Base-by-base conservation (phyloP, 768 basidiomycete species). In the Daedaleopsis nitida region DNA sequence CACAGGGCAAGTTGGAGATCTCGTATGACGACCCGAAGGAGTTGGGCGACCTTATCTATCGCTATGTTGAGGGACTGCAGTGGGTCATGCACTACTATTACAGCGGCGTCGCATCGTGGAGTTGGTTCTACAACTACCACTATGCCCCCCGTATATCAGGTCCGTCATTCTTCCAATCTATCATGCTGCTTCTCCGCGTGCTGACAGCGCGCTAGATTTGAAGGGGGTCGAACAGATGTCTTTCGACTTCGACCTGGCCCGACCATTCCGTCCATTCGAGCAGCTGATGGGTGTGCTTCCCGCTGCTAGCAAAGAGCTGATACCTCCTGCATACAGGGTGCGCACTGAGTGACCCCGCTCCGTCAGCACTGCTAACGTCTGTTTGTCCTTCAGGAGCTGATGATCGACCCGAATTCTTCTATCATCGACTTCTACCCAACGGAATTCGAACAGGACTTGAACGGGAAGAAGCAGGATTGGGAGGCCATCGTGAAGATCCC, bases 1-100 rank as follows among this genome's bases (percentile, higher is more conserved):
- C 42, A 38, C 59, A 96, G 93, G 91, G 86, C 38, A 99, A 99
- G 75, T 76, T 99, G 53, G 87, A 89, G 62, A 87, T 98, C 60
- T 86, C 86, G 10, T 91, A 84, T 63, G 83, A 91, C 62, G 74
- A 89, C 66, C 81, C 86, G 6, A 78, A 88, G 64, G 80, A 84
- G 53, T 85, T 95, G 80, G 79, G 82, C 24, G 79, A 86, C 51
- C 78, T 99, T 56, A 81, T 85, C 13, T 95, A 82, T 70, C 83
- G 86, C 59, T 99, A 97, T 72, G 84, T 92, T 17, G 93, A 98
- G 71, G 97, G 97, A 1, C 75, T 99, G 63, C 97, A 99, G 70
- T 98, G 96, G 97, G 94, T 98, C 35, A 92, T 99, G 90, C 91
- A 94, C 71, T 99, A 99, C 74, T 99, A 99, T 73, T 98, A 98